These are phyloP conservation scores for Malus sieversii DNA, from an alignment of 306 rosid genomes.

Conservation along the genomic window DNA sequence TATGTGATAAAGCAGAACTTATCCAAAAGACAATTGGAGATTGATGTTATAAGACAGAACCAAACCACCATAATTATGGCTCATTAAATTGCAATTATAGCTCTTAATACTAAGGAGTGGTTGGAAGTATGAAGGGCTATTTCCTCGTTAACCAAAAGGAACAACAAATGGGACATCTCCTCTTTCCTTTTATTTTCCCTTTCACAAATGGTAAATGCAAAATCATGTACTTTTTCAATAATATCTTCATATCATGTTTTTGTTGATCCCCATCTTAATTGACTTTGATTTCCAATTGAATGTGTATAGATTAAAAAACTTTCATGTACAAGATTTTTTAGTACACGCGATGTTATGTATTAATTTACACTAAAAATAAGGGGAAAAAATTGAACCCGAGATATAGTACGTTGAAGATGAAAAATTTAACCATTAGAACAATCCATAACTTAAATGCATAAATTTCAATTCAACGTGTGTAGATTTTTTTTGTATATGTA, in stretches of 20 bases:
- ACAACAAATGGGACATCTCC: background rate
- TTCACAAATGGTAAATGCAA: background rate
- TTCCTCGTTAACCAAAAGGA: background rate
- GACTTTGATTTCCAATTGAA: background rate
- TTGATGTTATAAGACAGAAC: background rate
- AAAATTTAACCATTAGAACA: too few relatives aligned
- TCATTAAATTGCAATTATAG: background rate
- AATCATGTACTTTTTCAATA: background rate
- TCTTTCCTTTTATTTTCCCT: background rate
- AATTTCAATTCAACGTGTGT: too few relatives aligned
- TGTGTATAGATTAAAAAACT: background rate
- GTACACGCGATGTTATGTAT: background rate
- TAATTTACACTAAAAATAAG: too few relatives aligned
- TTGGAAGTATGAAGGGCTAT: background rate
- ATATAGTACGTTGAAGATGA: too few relatives aligned
- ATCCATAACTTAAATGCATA: too few relatives aligned
- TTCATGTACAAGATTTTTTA: background rate
- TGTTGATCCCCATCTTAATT: background rate
- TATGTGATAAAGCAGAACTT: too few relatives aligned
- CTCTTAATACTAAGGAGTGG: background rate
- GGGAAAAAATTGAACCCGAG: too few relatives aligned
- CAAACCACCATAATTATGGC: background rate
- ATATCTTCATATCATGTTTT: background rate
- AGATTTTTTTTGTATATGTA: too few relatives aligned
- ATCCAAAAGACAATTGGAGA: too few relatives aligned